Evolutionary conservation across 805 yeast genomes (phyloP), one percentile per base, ranked within the genome.

Genomic region (Cyberlindnera sargentensis): DNA sequence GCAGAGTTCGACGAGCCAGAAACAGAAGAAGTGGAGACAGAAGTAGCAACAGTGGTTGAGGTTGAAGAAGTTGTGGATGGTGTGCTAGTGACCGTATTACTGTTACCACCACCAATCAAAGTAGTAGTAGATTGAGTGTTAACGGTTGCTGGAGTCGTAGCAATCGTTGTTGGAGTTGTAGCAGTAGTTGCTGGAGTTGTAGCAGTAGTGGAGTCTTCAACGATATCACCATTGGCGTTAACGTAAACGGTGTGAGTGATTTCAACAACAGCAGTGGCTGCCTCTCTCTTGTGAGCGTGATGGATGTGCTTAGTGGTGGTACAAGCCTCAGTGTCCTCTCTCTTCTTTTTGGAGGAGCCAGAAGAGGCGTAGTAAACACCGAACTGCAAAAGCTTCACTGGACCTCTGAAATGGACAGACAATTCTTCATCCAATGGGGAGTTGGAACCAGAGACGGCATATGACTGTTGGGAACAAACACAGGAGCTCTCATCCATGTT

Each of bases 331-430:
- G 59, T 66, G 15, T 47, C 62, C 34, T 63, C 72, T 62, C 73
- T 73, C 57, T 69, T 72, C 52, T 68, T 62, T 41, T 64, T 47
- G 28, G 66, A 49, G 34, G 71, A 56, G 36, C 70, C 55, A n/a
- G 72, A 52, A 26, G 76, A 60, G 50, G 87, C 90, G 58, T 82
- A 80, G 73, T 90, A 93, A 44, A 87, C 96, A 65, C 90, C 97
- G 61, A 93, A 88, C 68, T 87, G 87, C 59, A 72, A 68, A 61
- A 88, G 77, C 61, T 77, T 73, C 55, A 88, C 60, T 32, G 96
- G 96, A 56, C 96, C 96, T 72, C 96, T 82, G 73, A 87, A 84
- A 65, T 88, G 95, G 47, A 88, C 80, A 31, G 95, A 81, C 48
- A 88, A 68, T 65, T 88, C 95, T 71, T 87, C 93, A 64, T 86